Percentiles rank a stretch among this genome's conserved stretches.
phyloP scores from a whole-genome alignment of 2,329 filamentous ascomycete species.

The Scleromitrula shiraiana region DNA sequence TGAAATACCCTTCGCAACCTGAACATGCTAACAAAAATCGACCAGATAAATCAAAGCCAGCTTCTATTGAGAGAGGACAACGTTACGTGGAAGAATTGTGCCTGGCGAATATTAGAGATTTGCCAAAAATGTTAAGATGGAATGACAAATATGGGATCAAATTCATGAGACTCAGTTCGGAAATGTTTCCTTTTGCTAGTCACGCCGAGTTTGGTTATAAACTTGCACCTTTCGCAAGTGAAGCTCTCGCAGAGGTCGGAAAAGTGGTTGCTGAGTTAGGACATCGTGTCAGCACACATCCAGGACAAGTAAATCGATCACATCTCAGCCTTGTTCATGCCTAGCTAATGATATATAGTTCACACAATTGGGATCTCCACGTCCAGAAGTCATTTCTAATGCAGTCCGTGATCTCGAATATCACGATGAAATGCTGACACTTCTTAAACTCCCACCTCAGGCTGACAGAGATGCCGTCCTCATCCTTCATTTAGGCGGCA shows the following conservation, averaged over 20 bases:
- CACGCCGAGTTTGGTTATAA: slow-evolving; percentile 82
- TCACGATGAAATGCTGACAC: slow-evolving; percentile 74
- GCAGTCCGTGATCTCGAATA: slow-evolving; percentile 79
- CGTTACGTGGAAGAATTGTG: slow-evolving; percentile 70
- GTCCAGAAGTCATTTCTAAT: slow-evolving; percentile 65
- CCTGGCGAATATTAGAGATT: slow-evolving; percentile 73
- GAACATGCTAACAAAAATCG: slow-evolving; percentile 81
- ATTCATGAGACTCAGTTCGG: slow-evolving; percentile 85
- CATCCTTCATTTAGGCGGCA: slow-evolving; percentile 89
- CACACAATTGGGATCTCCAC: slow-evolving; percentile 82
- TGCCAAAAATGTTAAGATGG: slow-evolving; percentile 82
- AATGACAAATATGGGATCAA: slow-evolving; percentile 88
- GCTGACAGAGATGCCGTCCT: slow-evolving; percentile 81
- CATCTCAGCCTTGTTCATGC: neutral
- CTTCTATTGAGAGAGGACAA: slow-evolving; percentile 58
- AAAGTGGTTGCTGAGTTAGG: slow-evolving; percentile 68
- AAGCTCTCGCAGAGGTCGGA: slow-evolving; percentile 68
- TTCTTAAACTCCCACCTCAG: slow-evolving; percentile 71
- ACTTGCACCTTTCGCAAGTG: slow-evolving; percentile 73
- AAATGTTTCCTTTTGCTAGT: slow-evolving; percentile 96
- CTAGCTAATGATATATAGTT: slow-evolving; percentile 38
- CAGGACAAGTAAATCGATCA: slow-evolving; percentile 51
- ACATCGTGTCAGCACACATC: slow-evolving; percentile 83
- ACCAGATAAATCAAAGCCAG: slow-evolving; percentile 64
- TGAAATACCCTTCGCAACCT: slow-evolving; percentile 66